A percentile compares a stretch with the other conserved stretches of the same genome.
Evolutionary conservation across 306 rosid genomes (phyloP).

Genomic region (Cucurbita ficifolia): DNA sequence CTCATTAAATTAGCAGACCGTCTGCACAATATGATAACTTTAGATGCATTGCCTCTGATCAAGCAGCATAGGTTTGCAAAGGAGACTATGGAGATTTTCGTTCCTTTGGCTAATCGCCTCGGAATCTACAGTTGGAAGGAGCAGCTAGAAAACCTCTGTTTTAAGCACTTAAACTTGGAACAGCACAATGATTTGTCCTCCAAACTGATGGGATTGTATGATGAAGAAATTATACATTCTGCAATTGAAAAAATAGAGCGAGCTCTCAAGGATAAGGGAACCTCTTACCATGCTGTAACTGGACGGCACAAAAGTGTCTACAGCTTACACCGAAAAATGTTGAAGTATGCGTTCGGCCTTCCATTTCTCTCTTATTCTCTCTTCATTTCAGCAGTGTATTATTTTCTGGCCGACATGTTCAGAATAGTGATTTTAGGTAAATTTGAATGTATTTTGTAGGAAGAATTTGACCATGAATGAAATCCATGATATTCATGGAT

Average conservation of each 20-base stretch:
- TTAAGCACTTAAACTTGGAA: slow-evolving; percentile 68
- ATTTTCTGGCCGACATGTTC: background rate
- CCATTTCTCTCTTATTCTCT: slow-evolving; percentile 4
- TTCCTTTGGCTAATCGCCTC: slow-evolving; percentile 81
- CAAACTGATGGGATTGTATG: slow-evolving; percentile 59
- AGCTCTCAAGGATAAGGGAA: slow-evolving; percentile 52
- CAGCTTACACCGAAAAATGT: slow-evolving; percentile 76
- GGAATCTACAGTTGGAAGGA: slow-evolving; percentile 95
- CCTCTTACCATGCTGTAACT: slow-evolving; percentile 59
- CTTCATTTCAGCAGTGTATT: background rate
- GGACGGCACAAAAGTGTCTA: slow-evolving; percentile 93
- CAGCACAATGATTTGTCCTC: slow-evolving; percentile 60
- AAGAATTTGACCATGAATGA: slow-evolving; percentile 69
- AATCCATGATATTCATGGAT: slow-evolving; percentile 87
- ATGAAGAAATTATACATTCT: slow-evolving; percentile 66
- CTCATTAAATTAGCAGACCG: slow-evolving; percentile 92
- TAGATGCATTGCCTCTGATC: slow-evolving; percentile 55
- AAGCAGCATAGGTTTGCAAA: slow-evolving; percentile 89
- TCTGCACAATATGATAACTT: slow-evolving; percentile 84
- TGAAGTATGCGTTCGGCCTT: slow-evolving; percentile 40
- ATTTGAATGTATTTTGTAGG: slow-evolving; percentile 23
- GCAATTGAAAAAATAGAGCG: slow-evolving; percentile 47
- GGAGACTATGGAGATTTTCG: slow-evolving; percentile 96
- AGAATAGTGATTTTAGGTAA: background rate
- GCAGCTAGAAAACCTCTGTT: slow-evolving; percentile 71